A percentile compares a stretch with the other conserved stretches of the same genome.
Evolutionary conservation across 2,329 filamentous ascomycete species (phyloP).

Genomic region (Aspergillus brunneoviolaceus): DNA sequence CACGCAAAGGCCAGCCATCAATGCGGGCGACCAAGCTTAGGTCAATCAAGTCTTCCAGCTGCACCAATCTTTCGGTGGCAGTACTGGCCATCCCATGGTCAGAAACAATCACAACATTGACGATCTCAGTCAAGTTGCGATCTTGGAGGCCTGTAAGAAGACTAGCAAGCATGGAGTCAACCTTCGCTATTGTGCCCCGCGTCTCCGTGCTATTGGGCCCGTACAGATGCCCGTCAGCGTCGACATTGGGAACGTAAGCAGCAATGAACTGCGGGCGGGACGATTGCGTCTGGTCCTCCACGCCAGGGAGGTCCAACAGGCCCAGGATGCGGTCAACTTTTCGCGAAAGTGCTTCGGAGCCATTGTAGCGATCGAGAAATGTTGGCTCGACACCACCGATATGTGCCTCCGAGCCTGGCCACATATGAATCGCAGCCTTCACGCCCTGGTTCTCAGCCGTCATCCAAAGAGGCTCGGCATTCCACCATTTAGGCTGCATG

Average conservation of each 20-base stretch:
- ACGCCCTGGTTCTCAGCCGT: conserved; percentile 83
- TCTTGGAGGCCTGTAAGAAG: conserved; percentile 74
- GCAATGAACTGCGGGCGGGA: conserved; percentile 81
- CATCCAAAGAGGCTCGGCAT: conserved; percentile 88
- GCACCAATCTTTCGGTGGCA: conserved; percentile 73
- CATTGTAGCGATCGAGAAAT: conserved; percentile 82
- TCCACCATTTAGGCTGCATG: conserved; percentile 90
- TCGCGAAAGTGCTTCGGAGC: conserved; percentile 66
- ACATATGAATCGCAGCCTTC: conserved; percentile 89
- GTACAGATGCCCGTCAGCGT: conserved; percentile 79
- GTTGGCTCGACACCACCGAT: conserved; percentile 72
- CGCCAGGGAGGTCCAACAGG: conserved; percentile 80
- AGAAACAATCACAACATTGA: conserved; percentile 94
- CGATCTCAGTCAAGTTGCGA: conserved; percentile 82
- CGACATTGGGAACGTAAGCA: conserved; percentile 91
- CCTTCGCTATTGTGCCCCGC: conserved; percentile 69
- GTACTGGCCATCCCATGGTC: conserved; percentile 99
- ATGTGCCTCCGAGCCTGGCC: conserved; percentile 92
- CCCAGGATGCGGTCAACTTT: conserved; percentile 79
- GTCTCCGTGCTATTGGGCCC: conserved; percentile 97
- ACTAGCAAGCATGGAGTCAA: conserved; percentile 76
- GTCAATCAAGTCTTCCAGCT: conserved; percentile 87
- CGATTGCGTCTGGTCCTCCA: conserved; percentile 56
- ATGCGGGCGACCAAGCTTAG: conserved; percentile 73
- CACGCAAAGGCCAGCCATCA: conserved; percentile 93